Evolutionary conservation across 2,329 filamentous ascomycete genomes (phyloP), one percentile per base, ranked within the genome.

Genomic region (Colletotrichum aenigma): DNA sequence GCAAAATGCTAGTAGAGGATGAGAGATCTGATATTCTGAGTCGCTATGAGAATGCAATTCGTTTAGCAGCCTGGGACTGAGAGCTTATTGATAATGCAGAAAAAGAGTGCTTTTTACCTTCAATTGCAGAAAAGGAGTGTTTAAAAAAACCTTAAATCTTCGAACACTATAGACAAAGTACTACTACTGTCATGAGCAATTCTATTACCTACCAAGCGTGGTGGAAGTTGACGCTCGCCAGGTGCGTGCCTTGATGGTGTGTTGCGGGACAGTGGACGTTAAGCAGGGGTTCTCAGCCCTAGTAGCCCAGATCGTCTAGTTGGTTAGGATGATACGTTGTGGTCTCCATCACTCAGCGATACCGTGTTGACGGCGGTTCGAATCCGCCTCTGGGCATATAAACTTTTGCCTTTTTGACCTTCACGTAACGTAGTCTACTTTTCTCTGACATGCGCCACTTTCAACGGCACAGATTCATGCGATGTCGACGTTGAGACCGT

Each of bases 251-350:
- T 4, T 70, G 9, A 70, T 70, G 28, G 7, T n/a, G 9, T 8
- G 36, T 34, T 52, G 18, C 15, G 56, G 6, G n/a, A 58, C 16
- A 1, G 0, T 8, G 4, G 6, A n/a, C 16, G n/a, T 30, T 56
- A 72, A 75, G 16, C 16, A 64, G 32, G 55, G 69, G 16, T 56
- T 21, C 18, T 12, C 9, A n/a, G 26, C 26, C 48, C 61, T 10
- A 28, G 3, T 16, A 26, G 73, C 73, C 69, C 73, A 75, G 73
- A 75, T 75, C 73, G 73, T 75, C 73, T 75, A 75, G 73, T 75
- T 75, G 73, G 73, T 75, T 75, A 75, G 73, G 73, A 75, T 75
- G 73, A 75, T 75, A 75, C 73, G 73, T 75, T 75, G 73, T 75
- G 73, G 73, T 75, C 67, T 72, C 55, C 48, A 30, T 70, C 32